Evolutionary conservation across 228 moss, liverwort and hornwort species (phyloP).

Genomic region (Sphagnum fallax): DNA sequence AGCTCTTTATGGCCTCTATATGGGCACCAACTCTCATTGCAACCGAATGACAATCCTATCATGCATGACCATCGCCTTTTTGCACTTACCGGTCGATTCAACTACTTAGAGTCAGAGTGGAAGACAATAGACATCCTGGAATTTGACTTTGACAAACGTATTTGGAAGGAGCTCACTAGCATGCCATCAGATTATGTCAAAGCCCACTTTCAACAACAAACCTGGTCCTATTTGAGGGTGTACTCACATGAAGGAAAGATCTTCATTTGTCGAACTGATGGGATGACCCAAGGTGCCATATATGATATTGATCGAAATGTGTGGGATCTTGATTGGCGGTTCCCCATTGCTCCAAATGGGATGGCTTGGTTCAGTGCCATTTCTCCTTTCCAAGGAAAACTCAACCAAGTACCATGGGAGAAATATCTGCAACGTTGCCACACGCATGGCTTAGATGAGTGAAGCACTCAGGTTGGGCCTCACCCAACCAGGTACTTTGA

Average conservation of each 20-base stretch:
- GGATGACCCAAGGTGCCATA: conserved; percentile 18
- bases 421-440: conserved; percentile 30
- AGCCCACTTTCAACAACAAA: conserved; percentile 29
- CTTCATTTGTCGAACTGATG: conserved; percentile 30
- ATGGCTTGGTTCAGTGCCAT: conserved; percentile 34
- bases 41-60: conserved; percentile 16
- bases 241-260: conserved; percentile 26
- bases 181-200: conserved; percentile 20
- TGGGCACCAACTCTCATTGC: conserved; percentile 2
- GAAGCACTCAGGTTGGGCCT: no score
- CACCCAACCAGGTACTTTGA: no score
- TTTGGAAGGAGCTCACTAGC: conserved; percentile 15
- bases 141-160: conserved; percentile 4
- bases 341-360: conserved; percentile 12
- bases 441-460: conserved; percentile 4
- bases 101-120: conserved; percentile 25
- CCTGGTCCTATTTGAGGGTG: conserved; percentile 19
- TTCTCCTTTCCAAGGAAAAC: conserved; percentile 12
- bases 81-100: conserved; percentile 23
- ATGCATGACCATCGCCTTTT: conserved; percentile 39
- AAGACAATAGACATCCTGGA: conserved; percentile 38
- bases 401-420: conserved; percentile 30
- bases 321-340: conserved; percentile 22
- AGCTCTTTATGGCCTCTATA: conserved; percentile 39
- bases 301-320: conserved; percentile 24